These are phyloP conservation scores for Thraustochytrium sp. DNA, from an alignment of 352 stramenopile genomes.

Conservation along the genomic window DNA sequence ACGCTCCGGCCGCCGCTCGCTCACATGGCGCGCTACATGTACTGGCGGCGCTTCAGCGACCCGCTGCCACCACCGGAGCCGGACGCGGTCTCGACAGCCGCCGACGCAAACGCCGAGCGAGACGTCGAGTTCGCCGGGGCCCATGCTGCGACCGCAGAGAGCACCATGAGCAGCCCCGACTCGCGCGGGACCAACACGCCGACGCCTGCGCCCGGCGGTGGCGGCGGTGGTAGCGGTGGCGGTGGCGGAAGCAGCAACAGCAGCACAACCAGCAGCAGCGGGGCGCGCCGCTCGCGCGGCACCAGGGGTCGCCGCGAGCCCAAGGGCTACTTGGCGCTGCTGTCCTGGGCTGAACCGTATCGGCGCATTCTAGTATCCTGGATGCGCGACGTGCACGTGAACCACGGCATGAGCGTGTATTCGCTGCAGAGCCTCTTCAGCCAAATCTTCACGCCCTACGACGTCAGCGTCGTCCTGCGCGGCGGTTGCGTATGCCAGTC, in stretches of 20 bases:
- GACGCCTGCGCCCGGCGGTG: too few relatives aligned
- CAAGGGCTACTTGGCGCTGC: not conserved
- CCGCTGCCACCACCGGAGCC: not conserved
- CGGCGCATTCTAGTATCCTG: not conserved
- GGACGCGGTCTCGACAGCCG: not conserved
- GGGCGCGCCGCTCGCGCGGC: not conserved
- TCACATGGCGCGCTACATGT: not conserved
- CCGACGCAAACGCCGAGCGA: not conserved
- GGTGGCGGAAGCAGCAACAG: not conserved
- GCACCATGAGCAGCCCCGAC: too few relatives aligned
- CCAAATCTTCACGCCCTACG: constrained; percentile 15
- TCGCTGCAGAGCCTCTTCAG: not conserved
- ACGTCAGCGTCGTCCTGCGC: not conserved
- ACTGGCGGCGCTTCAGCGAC: not conserved
- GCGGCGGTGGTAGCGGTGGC: not conserved
- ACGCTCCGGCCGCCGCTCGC: not conserved
- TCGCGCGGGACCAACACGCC: too few relatives aligned
- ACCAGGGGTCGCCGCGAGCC: not conserved
- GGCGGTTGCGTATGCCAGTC: not conserved
- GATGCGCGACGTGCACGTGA: not conserved
- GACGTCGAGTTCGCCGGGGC: not conserved
- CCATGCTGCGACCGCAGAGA: too few relatives aligned
- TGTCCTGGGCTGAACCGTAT: not conserved
- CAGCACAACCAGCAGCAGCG: too few relatives aligned
- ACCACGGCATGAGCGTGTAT: not conserved